These are phyloP conservation scores for Punctularia strigosozonata DNA, from an alignment of 768 basidiomycete genomes.

Conservation along the genomic window DNA sequence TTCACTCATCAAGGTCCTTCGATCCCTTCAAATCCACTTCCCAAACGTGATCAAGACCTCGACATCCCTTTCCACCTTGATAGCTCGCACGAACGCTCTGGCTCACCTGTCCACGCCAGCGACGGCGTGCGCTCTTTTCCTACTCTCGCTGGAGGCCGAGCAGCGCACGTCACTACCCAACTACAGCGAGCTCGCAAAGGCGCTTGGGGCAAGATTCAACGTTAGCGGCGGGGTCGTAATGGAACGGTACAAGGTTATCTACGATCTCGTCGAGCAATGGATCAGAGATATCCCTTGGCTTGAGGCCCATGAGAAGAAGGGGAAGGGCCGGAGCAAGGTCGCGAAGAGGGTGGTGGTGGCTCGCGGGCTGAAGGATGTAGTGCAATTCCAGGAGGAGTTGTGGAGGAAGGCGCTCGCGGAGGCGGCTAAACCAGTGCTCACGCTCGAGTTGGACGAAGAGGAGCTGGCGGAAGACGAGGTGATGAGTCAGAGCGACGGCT, in stretches of 20 bases:
- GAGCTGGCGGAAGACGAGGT: conserved; percentile 1
- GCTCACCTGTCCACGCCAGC: conserved; percentile 28
- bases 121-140: conserved; percentile 56
- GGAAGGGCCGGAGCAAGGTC: conserved; percentile 39
- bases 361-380: conserved; percentile 54
- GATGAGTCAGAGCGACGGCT: not conserved
- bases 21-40: conserved; percentile 9
- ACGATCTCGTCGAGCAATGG: conserved; percentile 47
- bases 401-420: conserved; percentile 30
- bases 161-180: conserved; percentile 37
- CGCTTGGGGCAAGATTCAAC: conserved; percentile 39
- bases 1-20: conserved; percentile 10
- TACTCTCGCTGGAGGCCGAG: conserved; percentile 65
- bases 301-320: conserved; percentile 32
- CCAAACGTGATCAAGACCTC: conserved; percentile 11
- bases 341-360: conserved; percentile 56
- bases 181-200: conserved; percentile 43
- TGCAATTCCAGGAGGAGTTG: conserved; percentile 56
- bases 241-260: conserved; percentile 56
- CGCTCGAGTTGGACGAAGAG: conserved; percentile 20
- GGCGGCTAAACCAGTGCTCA: conserved; percentile 22
- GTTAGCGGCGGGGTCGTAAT: conserved; percentile 45
- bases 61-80: conserved; percentile 9
- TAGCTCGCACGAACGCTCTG: conserved; percentile 15
- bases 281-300: conserved; percentile 67